Evolutionary conservation across 768 basidiomycete species (phyloP).

Genomic region (Leccinellum albellum): DNA sequence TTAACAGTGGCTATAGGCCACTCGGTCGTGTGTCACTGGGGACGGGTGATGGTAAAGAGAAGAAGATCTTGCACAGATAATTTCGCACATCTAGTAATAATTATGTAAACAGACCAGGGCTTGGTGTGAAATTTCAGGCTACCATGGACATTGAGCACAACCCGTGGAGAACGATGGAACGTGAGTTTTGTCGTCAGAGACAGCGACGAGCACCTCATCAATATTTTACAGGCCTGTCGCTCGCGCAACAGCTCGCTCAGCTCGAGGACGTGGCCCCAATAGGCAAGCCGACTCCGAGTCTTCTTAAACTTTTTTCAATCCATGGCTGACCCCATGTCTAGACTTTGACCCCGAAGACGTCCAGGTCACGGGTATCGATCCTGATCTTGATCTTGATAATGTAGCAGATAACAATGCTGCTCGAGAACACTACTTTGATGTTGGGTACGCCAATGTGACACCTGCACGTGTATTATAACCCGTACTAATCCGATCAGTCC

Average conservation of each 20-base stretch:
- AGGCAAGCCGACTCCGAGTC: slow-evolving; percentile 44
- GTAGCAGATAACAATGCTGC: slow-evolving; percentile 34
- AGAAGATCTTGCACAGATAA: slow-evolving; percentile 17
- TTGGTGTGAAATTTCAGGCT: slow-evolving; percentile 2
- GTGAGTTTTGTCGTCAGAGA: slow-evolving; percentile 17
- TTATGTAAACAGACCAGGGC: slow-evolving; percentile 30
- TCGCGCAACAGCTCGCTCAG: slow-evolving; percentile 78
- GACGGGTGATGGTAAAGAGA: slow-evolving; percentile 31
- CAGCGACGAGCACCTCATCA: slow-evolving; percentile 4
- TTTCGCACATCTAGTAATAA: slow-evolving; percentile 26
- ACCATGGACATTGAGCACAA: not conserved
- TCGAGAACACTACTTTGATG: slow-evolving; percentile 80
- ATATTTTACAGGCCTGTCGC: slow-evolving; percentile 43
- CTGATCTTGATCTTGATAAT: slow-evolving; percentile 32
- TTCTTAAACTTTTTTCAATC: not conserved
- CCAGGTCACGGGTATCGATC: slow-evolving; percentile 42
- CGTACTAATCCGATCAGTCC: slow-evolving; percentile 41
- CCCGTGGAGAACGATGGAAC: slow-evolving; percentile 22
- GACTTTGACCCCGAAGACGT: slow-evolving; percentile 76
- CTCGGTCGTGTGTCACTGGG: slow-evolving; percentile 25
- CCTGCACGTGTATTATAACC: not conserved
- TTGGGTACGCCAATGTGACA: slow-evolving; percentile 55
- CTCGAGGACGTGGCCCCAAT: slow-evolving; percentile 68
- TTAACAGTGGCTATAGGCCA: slow-evolving; percentile 30
- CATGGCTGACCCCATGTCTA: slow-evolving; percentile 25